Evolutionary conservation across 1,139 yeast genomes (phyloP), one percentile per base, ranked within the genome.

Genomic region (Pneumocystis sp.): DNA sequence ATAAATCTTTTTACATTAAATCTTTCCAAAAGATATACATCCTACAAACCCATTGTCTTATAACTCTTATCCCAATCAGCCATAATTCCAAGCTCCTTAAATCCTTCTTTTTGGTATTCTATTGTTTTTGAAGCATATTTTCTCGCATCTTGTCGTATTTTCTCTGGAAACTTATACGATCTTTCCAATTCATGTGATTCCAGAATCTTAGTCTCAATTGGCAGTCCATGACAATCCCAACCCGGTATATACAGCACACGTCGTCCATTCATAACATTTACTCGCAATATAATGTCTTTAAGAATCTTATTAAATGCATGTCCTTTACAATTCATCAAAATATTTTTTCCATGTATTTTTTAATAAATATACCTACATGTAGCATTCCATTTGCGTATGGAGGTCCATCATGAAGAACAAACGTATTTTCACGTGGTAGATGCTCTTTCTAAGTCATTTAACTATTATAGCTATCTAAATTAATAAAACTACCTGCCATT

Each of bases 201-300:
- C 59, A 88, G 75, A 0, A 96, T 95, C 71, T 89, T 89, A 74
- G 89, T 79, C 74, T 93, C 99, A 68, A 93, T 93, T 0, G 99
- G 99, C 44, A 93, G 78, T 0, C 99, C 99, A 76, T 93, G 99
- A 73, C 98, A 93, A 74, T 93, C 99, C 97, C 98, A 93, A 0
- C 99, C 99, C 0, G 97, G 97, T 62, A 81, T 80, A 72, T 89
- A 93, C 65, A 81, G 78, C 5, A 93, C 83, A 62, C 79, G 79
- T 68, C 83, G 81, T 34, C 90, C 87, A 61, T 79, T 76, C 63
- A 86, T 75, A 59, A 91, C 76, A 72, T 89, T 85, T 71, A 79
- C 85, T 64, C 99, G 78, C 69, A 84, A 84, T 65, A 91, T 83
- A 64, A 93, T 84, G 75, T 93, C 99, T 74, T 93, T 93, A 66